A percentile compares a stretch with the other conserved stretches of the same genome.
Evolutionary conservation across 345 rosid genomes (phyloP).

Genomic region (Aquilaria malaccensis): DNA sequence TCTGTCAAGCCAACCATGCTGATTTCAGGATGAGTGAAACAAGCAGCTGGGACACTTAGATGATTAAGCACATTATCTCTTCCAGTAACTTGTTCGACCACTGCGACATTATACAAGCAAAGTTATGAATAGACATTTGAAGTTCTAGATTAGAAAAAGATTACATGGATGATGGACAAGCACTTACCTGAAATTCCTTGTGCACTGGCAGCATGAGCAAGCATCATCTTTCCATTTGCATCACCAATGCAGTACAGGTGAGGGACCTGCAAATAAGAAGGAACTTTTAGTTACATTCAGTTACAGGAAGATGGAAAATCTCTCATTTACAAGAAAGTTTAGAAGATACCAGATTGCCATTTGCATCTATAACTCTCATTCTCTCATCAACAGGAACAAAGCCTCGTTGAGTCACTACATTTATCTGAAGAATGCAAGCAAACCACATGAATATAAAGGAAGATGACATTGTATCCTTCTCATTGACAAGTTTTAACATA

Average conservation of each 20-base stretch:
- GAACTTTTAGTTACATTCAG: constrained; percentile 8
- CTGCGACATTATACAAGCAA: constrained; percentile 28
- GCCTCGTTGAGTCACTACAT: constrained; percentile 84
- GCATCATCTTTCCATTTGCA: constrained; percentile 99
- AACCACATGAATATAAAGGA: not conserved
- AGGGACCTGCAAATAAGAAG: constrained; percentile 52
- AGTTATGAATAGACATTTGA: constrained; percentile 3
- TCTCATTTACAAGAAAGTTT: not conserved
- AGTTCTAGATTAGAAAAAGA: constrained; percentile 1
- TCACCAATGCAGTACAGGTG: constrained; percentile 92
- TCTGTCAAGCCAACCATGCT: constrained; percentile 99
- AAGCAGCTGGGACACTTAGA: constrained; percentile 96
- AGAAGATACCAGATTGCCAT: constrained; percentile 62
- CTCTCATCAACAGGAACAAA: constrained; percentile 90
- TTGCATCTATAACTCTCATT: constrained; percentile 80
- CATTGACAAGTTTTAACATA: not conserved
- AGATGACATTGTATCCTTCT: not conserved
- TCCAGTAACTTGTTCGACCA: constrained; percentile 94
- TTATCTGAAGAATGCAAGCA: constrained; percentile 38
- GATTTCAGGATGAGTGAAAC: constrained; percentile 99
- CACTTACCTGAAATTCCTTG: constrained; percentile 95
- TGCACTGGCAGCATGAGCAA: constrained; percentile 99
- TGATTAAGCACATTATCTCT: constrained; percentile 90
- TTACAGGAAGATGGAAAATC: not conserved
- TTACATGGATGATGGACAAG: not conserved